A percentile compares a stretch with the other conserved stretches of the same genome.
Evolutionary conservation across 106 monocot genomes (phyloP).

Genomic region (Iris macrosiphon): DNA sequence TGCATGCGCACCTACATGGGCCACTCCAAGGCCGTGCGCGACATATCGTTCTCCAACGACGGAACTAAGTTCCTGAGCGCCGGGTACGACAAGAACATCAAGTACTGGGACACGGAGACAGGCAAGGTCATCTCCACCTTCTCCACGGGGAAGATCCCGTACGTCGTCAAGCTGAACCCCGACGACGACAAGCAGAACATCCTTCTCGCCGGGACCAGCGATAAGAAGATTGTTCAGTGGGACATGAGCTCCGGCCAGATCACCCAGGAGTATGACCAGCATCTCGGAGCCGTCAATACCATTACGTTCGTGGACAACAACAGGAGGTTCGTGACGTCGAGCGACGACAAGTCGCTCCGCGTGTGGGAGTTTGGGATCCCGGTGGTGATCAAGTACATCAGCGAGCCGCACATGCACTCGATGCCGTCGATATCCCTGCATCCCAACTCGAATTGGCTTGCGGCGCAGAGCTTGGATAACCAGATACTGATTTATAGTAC

Average conservation of each 20-base stretch:
- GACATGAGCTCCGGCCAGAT: conserved; percentile 89
- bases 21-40: conserved; percentile 91
- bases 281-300: conserved; percentile 93
- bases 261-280: conserved; percentile 97
- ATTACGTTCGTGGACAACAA: conserved; percentile 99
- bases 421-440: conserved; percentile 95
- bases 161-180: conserved; percentile 96
- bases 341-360: conserved; percentile 95
- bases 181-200: conserved; percentile 96
- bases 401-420: conserved; percentile 99
- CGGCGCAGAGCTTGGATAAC: conserved; percentile 97
- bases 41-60: conserved; percentile 91
- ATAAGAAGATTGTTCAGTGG: conserved; percentile 99
- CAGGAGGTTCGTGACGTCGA: conserved; percentile 92
- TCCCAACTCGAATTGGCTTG: conserved; percentile 91
- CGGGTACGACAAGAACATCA: conserved; percentile 92
- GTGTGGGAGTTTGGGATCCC: conserved; percentile 99
- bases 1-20: conserved; percentile 99
- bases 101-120: conserved; percentile 97
- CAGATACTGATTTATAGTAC: conserved; percentile 97
- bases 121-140: conserved; percentile 95
- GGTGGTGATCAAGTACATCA: conserved; percentile 96
- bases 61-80: conserved; percentile 88
- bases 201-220: conserved; percentile 92
- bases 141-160: conserved; percentile 91